Evolutionary conservation across 1,284 basidiomycete species (phyloP), one percentile per base, ranked within the genome.

Genomic region (Ganoderma resinaceum): DNA sequence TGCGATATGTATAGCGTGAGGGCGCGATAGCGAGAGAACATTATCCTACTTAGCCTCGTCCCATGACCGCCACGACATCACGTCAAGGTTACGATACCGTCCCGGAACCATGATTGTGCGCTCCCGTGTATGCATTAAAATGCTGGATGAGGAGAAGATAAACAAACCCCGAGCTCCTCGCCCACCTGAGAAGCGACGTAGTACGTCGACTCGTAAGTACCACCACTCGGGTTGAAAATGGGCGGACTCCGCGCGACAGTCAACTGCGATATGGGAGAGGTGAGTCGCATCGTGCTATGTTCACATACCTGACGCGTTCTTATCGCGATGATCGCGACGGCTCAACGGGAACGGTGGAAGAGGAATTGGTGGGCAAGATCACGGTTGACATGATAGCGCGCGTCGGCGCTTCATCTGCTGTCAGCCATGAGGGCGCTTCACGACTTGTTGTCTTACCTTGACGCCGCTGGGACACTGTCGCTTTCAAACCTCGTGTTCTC

Each of bases 251-350:
- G 72, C n/a, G 86, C 87, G 12, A 86, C 85, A 1, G 84, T 90
- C 6, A 89, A 89, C 63, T 89, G 88, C 68, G 88, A 89, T 72
- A 85, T 89, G 84, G 88, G 88, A 61, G 88, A 89, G 85, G 88
- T 87, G 58, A 61, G 78, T 66, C 20, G 33, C 11, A 62, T 18
- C 23, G 26, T 61, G 57, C n/a, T 5, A 46, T 35, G 23, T 29
- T 38, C 26, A 11, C 33, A 49, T 31, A 29, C 20, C 43, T 23
- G n/a, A n/a, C n/a, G n/a, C 4, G 12, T n/a, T n/a, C 43, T n/a
- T 40, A 14, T 26, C 9, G 53, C 26, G 53, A 33, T 33, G 18
- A 8, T 33, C 29, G 16, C 6, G 29, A 33, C 5, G 18, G 12
- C 11, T 29, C 14, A 18, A 31, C 11, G 53, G 35, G 20, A 3